Evolutionary conservation across 306 rosid species (phyloP).

Genomic region (Canavalia ensiformis): DNA sequence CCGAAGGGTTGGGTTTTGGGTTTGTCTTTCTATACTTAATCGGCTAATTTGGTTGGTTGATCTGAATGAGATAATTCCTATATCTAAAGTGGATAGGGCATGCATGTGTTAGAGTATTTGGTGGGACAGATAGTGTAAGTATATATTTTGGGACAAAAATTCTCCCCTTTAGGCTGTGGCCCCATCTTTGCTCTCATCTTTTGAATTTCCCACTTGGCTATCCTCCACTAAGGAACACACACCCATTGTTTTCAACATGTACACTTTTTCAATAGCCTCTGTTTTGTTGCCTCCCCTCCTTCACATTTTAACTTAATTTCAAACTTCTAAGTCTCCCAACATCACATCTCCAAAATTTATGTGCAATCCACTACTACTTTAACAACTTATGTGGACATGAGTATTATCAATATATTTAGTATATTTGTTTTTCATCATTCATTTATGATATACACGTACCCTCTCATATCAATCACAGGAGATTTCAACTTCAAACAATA

Average conservation of each 20-base stretch:
- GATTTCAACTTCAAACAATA: neutral
- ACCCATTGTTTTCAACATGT: constrained; percentile 55
- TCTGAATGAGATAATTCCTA: constrained; percentile 28
- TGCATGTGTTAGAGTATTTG: constrained; percentile 53
- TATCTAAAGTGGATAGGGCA: constrained; percentile 55
- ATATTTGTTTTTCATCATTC: neutral
- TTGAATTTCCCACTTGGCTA: constrained; percentile 43
- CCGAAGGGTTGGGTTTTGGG: constrained; percentile 21
- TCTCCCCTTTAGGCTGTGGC: constrained; percentile 55
- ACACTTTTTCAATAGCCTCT: constrained; percentile 50
- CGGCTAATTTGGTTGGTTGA: constrained; percentile 50
- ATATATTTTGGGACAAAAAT: constrained; percentile 58
- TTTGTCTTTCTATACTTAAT: constrained; percentile 63
- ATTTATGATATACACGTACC: constrained; percentile 1
- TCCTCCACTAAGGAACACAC: constrained; percentile 50
- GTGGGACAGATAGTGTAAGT: constrained; percentile 45
- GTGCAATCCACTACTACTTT: constrained; percentile 32
- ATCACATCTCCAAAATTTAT: constrained; percentile 28
- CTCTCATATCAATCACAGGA: neutral
- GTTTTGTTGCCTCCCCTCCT: constrained; percentile 42
- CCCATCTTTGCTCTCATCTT: constrained; percentile 51
- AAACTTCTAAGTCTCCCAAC: constrained; percentile 45
- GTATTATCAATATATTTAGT: neutral
- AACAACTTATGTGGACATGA: constrained; percentile 22
- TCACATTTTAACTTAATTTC: constrained; percentile 39